phyloP scores from a whole-genome alignment of 2,329 filamentous ascomycete species.

The Penicillium sp. region DNA sequence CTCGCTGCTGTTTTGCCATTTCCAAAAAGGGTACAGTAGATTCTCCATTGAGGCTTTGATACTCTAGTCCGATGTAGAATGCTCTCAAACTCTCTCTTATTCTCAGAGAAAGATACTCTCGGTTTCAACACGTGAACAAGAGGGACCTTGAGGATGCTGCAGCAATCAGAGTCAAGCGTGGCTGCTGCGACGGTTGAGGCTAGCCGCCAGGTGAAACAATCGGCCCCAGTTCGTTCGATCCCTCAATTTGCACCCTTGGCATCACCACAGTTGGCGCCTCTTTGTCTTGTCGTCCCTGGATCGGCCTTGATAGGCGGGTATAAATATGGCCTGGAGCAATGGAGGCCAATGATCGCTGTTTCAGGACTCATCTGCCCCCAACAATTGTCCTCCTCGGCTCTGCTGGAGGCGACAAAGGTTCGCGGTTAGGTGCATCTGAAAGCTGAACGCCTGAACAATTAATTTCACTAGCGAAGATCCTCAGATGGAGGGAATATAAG shows the following conservation, averaged over 20 bases:
- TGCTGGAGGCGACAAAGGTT: not conserved
- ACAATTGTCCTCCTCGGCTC: too few species aligned
- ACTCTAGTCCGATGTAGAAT: too few species aligned
- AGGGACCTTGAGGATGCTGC: not conserved
- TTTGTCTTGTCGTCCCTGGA: conserved; percentile 1
- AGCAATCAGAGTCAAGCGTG: not conserved
- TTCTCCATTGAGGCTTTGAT: too few species aligned
- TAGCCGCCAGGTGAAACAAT: conserved; percentile 16
- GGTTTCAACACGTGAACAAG: not conserved
- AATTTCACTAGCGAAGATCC: not conserved
- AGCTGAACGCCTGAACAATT: not conserved
- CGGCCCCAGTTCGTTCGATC: conserved; percentile 8
- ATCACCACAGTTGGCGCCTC: conserved; percentile 1
- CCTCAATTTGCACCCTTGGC: conserved; percentile 15
- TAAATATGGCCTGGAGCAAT: conserved; percentile 8
- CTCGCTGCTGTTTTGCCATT: not conserved
- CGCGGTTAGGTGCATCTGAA: not conserved
- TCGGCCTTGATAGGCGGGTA: conserved; percentile 14
- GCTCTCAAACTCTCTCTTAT: not conserved
- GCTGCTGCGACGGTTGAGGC: not conserved
- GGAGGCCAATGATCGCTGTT: not conserved
- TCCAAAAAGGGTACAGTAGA: too few species aligned
- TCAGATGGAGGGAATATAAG: not conserved
- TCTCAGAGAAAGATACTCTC: not conserved
- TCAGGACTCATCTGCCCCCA: too few species aligned